Conservation (phyloP, 164 flowering plant species). For the Sedum album region DNA sequence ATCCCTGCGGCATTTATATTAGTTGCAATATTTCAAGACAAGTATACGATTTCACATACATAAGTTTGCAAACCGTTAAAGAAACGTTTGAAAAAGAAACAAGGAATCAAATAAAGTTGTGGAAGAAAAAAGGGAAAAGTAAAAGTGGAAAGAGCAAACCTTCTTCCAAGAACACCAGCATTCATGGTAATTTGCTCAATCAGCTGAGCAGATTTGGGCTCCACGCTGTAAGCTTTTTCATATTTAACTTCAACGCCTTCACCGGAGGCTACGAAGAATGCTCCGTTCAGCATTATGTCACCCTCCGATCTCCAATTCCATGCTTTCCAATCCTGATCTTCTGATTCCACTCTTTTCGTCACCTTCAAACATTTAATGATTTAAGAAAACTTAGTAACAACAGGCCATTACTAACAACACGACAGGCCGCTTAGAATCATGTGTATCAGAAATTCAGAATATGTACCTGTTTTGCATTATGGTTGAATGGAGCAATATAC, state of each 20-base stretch:
- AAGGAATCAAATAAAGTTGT: background rate
- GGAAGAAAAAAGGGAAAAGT: constrained; percentile 5
- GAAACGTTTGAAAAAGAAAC: background rate
- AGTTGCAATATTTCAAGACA: background rate
- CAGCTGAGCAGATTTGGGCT: constrained; percentile 31
- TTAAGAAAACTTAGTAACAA: background rate
- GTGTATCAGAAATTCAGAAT: too few species aligned
- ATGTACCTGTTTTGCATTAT: constrained; percentile 33
- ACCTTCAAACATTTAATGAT: constrained; percentile 15
- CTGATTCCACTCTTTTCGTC: constrained; percentile 36
- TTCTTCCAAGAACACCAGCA: constrained; percentile 35
- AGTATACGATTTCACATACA: background rate
- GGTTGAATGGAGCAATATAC: constrained; percentile 31
- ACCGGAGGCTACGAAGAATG: constrained; percentile 37
- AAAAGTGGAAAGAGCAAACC: constrained; percentile 14
- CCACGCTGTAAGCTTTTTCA: constrained; percentile 37
- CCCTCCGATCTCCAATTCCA: constrained; percentile 50
- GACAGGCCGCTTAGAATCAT: background rate
- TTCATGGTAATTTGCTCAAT: constrained; percentile 25
- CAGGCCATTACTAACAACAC: background rate
- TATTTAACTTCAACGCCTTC: constrained; percentile 24
- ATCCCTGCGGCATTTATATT: constrained; percentile 19
- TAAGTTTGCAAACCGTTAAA: background rate
- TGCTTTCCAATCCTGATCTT: constrained; percentile 23
- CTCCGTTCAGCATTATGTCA: constrained; percentile 39